Evolutionary conservation across 2,329 filamentous ascomycete species (phyloP).

Genomic region (Epichloe brachyelytri): DNA sequence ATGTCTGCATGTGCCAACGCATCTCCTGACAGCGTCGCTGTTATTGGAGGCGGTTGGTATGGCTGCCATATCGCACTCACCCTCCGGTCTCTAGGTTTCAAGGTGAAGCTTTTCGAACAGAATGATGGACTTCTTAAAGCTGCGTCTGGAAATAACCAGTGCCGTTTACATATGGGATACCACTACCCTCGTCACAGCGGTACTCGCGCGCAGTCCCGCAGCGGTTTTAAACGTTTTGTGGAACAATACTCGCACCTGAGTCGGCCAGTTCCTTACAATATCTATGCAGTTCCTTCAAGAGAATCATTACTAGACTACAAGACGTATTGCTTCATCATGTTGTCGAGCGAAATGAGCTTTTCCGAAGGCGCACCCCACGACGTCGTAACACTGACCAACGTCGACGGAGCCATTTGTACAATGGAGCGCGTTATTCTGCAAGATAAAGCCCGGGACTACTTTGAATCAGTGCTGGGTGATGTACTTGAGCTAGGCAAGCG

Average conservation of each 20-base stretch:
- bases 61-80: not conserved
- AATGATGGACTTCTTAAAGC: not conserved
- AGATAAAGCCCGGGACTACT: not conserved
- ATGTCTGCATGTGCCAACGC: no score
- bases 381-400: not conserved
- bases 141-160: not conserved
- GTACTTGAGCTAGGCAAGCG: not conserved
- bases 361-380: not conserved
- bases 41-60: not conserved
- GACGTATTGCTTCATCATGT: not conserved
- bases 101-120: not conserved
- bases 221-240: not conserved
- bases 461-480: not conserved
- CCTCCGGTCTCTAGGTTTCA: not conserved
- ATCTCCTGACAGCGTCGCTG: not conserved
- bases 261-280: not conserved
- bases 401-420: not conserved
- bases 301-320: not conserved
- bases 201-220: not conserved
- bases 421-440: not conserved
- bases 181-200: not conserved
- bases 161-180: not conserved
- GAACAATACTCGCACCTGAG: not conserved
- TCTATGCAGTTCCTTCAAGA: not conserved
- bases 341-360: not conserved